These are phyloP conservation scores for Stachybotrys echinatus DNA, from an alignment of 2,329 filamentous ascomycete species.

Conservation along the genomic window DNA sequence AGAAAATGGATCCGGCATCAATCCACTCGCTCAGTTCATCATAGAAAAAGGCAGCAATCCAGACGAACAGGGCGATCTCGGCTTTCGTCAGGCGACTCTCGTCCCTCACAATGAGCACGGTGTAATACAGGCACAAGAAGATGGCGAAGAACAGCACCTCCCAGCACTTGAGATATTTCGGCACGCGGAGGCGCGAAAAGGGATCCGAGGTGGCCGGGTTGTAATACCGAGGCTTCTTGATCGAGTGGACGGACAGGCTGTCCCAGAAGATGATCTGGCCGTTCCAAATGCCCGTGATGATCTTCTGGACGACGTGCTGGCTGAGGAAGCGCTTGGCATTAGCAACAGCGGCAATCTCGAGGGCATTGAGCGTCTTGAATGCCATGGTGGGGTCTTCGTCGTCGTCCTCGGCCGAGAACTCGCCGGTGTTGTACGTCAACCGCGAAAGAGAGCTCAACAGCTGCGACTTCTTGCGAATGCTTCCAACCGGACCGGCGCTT, in stretches of 20 bases:
- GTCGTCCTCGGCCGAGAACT: constrained; percentile 26
- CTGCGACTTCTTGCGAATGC: constrained; percentile 39
- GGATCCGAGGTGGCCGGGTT: constrained; percentile 62
- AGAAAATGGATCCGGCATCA: constrained; percentile 83
- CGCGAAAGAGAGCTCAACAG: constrained; percentile 50
- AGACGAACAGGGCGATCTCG: constrained; percentile 74
- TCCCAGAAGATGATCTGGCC: constrained; percentile 88
- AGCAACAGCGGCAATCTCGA: constrained; percentile 80
- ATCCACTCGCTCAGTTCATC: constrained; percentile 81
- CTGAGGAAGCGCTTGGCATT: constrained; percentile 81
- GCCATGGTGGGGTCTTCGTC: constrained; percentile 61
- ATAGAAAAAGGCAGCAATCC: constrained; percentile 83
- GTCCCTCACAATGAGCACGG: constrained; percentile 73
- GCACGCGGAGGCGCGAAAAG: constrained; percentile 71
- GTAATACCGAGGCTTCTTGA: constrained; percentile 73
- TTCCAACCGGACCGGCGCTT: constrained; percentile 24
- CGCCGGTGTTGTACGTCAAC: constrained; percentile 37
- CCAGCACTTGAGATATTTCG: constrained; percentile 78
- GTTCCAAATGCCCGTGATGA: constrained; percentile 80
- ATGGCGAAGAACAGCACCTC: constrained; percentile 75
- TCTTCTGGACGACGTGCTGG: constrained; percentile 74
- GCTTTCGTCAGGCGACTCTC: constrained; percentile 58
- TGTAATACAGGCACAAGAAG: constrained; percentile 78
- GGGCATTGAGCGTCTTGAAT: constrained; percentile 75
- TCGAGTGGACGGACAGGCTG: constrained; percentile 63